A percentile compares a stretch with the other conserved stretches of the same genome.
Evolutionary conservation across 371 early-diverging fungal species (phyloP).

Genomic region (Batkoa obscura): DNA sequence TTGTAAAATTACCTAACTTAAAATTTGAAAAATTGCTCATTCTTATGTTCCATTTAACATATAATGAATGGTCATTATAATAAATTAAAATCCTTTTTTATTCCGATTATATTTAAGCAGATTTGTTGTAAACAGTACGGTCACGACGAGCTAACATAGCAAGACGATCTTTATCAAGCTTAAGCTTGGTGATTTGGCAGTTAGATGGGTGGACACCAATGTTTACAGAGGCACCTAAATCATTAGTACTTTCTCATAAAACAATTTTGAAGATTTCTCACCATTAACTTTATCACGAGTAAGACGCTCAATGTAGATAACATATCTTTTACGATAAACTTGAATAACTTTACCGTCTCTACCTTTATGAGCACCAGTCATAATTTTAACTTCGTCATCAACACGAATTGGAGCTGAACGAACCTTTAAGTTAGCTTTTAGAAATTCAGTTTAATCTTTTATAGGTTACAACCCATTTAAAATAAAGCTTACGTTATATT

Average conservation of each 20-base stretch:
- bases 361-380: constrained; percentile 92
- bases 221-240: constrained; percentile 49
- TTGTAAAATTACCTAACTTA: no score
- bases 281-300: constrained; percentile 94
- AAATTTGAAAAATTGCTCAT: no score
- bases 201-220: constrained; percentile 96
- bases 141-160: constrained; percentile 65
- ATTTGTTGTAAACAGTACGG: constrained; percentile 21
- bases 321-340: constrained; percentile 96
- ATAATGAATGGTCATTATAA: no score
- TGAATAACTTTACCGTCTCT: constrained; percentile 90
- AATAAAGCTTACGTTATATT: constrained; percentile 55
- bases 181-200: constrained; percentile 84
- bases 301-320: constrained; percentile 94
- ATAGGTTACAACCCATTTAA: no score
- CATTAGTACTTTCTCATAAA: neutral
- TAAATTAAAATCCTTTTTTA: no score
- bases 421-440: constrained; percentile 16
- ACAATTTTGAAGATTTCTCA: constrained; percentile 8
- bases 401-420: constrained; percentile 91
- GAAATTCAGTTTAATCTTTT: no score
- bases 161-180: constrained; percentile 92
- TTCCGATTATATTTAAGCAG: no score
- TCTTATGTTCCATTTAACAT: no score
- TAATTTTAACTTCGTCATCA: constrained; percentile 92